Conservation (phyloP, 1,139 yeast genomes). For the Yamadazyma trypodendri region DNA sequence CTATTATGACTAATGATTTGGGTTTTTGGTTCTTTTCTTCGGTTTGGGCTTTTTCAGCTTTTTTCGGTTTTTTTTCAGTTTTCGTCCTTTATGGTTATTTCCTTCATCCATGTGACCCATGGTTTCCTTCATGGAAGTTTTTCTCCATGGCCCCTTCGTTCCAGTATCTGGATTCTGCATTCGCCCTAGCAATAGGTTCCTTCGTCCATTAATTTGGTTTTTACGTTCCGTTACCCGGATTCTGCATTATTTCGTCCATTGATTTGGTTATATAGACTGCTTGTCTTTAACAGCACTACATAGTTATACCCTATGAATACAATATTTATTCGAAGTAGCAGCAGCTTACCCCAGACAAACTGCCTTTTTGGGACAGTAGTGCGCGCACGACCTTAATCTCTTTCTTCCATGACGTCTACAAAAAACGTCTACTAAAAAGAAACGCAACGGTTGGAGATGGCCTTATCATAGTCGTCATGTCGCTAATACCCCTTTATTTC, state of each 20-base stretch:
- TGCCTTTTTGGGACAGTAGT: background rate
- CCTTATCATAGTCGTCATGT: too few species aligned
- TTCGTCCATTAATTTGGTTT: conserved; percentile 8
- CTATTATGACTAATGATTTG: conserved; percentile 1
- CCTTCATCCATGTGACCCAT: conserved; percentile 6
- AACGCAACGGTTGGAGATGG: too few species aligned
- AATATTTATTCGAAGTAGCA: background rate
- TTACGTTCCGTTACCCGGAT: background rate
- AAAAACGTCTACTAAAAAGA: too few species aligned
- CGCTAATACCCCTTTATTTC: too few species aligned
- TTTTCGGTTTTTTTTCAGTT: conserved; percentile 3
- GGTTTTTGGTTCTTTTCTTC: conserved; percentile 3
- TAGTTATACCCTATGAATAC: background rate
- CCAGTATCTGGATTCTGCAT: conserved; percentile 9
- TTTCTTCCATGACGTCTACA: too few species aligned
- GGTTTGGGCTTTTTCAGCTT: conserved; percentile 1
- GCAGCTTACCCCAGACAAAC: conserved; percentile 5
- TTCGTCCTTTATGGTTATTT: conserved; percentile 1
- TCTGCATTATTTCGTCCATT: conserved; percentile 6
- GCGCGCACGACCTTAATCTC: background rate
- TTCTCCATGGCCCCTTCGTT: too few species aligned
- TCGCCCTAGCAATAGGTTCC: conserved; percentile 9
- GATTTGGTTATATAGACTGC: conserved; percentile 5
- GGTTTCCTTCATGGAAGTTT: too few species aligned
- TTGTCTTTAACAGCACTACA: background rate